Percentiles rank a stretch among this genome's conserved stretches.
Evolutionary conservation across 2,329 filamentous ascomycete genomes (phyloP).

Genomic region (Diaporthe ilicicola): DNA sequence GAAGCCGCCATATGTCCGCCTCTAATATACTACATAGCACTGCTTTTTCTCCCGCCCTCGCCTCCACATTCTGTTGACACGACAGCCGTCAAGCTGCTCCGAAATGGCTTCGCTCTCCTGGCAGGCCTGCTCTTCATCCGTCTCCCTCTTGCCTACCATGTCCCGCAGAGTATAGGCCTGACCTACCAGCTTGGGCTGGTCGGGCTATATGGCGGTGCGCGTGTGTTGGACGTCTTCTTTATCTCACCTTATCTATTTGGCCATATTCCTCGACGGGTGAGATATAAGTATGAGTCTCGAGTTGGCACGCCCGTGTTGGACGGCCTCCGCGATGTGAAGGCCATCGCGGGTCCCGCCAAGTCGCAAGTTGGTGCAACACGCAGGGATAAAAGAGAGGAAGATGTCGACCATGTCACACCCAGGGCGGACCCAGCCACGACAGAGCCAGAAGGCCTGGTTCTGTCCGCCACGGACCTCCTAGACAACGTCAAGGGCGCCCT

Average conservation of each 20-base stretch:
- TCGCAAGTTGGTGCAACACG: background rate
- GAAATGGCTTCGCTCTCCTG: slow-evolving; percentile 46
- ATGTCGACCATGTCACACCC: background rate
- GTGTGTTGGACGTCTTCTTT: slow-evolving; percentile 54
- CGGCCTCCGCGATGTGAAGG: slow-evolving; percentile 22
- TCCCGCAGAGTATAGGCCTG: slow-evolving; percentile 53
- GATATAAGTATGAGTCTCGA: slow-evolving; percentile 47
- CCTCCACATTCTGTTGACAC: slow-evolving; percentile 46
- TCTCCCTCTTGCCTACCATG: slow-evolving; percentile 50
- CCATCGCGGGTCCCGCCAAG: background rate
- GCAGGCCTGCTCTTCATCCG: slow-evolving; percentile 51
- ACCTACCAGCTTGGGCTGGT: slow-evolving; percentile 54
- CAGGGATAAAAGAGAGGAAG: background rate
- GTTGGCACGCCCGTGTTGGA: slow-evolving; percentile 40
- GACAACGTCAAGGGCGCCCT: slow-evolving; percentile 6
- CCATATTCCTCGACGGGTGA: slow-evolving; percentile 50
- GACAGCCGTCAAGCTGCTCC: slow-evolving; percentile 41
- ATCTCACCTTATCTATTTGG: slow-evolving; percentile 49
- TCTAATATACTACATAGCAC: slow-evolving; percentile 50
- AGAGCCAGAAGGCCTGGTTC: background rate
- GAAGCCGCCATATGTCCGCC: slow-evolving; percentile 49
- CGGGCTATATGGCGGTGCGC: slow-evolving; percentile 50
- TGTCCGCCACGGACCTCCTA: background rate
- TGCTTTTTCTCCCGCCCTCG: slow-evolving; percentile 50
- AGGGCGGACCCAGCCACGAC: background rate